Base-by-base conservation (phyloP, 2,329 filamentous ascomycete genomes). In the Penicillium palitans region DNA sequence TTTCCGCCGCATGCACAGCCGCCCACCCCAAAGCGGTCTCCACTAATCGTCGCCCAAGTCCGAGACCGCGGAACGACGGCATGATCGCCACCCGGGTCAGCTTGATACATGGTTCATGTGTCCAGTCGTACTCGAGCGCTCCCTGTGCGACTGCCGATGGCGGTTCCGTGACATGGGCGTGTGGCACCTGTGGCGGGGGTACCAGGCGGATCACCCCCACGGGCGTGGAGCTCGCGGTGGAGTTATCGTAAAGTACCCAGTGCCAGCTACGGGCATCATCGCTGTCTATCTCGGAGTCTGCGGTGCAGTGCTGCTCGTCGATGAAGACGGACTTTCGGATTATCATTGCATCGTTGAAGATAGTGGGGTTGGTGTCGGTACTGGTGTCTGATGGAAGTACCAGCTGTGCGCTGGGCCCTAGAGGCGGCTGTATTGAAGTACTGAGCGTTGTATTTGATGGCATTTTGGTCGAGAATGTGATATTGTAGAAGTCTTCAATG, bases 231-330 rank as follows among this genome's bases (percentile, higher is more conserved):
- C 13, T 51, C 49, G 46, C 70, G 79, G 81, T 62, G 72, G 74
- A 50, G 78, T 75, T n/a, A 75, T 86, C 85, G 74, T 96, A 96
- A n/a, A 88, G 80, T 31, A 96, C 88, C 90, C 91, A 96, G 75
- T 97, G 92, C 77, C 88, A 93, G 65, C 86, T 88, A 37, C 90
- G 84, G 1, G 82, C 65, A 73, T 98, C 93, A 71, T 97, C 91
- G 1, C 81, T 78, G 78, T 97, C 93, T 64, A 91, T 83, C 74
- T 98, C 93, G 63, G 86, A 84, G 39, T 89, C 85, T 0, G 86
- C 74, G 0, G 79, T 76, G 29, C 84, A 80, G 24, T 77, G 73
- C 62, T 87, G 85, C 69, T 87, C 84, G 58, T 81, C 74, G 39
- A 84, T 78, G 64, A 83, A 87, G 62, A 87, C 85, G 40, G 76